phyloP scores from a whole-genome alignment of 192 early-diverging fungal species.

The Coemansia sp. region DNA sequence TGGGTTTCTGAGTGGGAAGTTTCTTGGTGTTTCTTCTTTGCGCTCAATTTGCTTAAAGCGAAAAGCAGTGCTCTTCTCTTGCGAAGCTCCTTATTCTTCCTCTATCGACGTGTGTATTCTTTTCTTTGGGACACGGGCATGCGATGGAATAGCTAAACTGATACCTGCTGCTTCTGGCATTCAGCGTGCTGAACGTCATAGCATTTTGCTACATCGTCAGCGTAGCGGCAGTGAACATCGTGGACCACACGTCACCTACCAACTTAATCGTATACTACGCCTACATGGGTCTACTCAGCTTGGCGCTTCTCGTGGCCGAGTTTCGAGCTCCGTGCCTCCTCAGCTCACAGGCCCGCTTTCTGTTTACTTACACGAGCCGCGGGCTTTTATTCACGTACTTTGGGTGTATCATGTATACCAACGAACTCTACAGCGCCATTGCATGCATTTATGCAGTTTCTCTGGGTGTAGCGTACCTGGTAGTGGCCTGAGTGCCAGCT shows the following conservation, averaged over 20 bases:
- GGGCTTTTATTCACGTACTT: slow-evolving; percentile 61
- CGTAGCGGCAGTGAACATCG: slow-evolving; percentile 44
- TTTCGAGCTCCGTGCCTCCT: slow-evolving; percentile 46
- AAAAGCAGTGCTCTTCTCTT: no score
- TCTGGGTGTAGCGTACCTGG: slow-evolving; percentile 55
- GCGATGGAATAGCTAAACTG: slow-evolving; percentile 47
- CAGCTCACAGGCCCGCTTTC: slow-evolving; percentile 52
- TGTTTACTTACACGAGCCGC: slow-evolving; percentile 58
- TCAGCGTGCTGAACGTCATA: slow-evolving; percentile 48
- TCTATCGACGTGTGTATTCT: neutral
- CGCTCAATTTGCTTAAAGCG: no score
- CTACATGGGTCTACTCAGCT: slow-evolving; percentile 49
- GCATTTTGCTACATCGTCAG: slow-evolving; percentile 43
- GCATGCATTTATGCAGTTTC: slow-evolving; percentile 51
- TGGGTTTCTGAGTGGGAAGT: no score
- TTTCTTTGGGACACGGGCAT: slow-evolving; percentile 4
- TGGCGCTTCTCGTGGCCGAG: slow-evolving; percentile 55
- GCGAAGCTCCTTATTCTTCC: neutral
- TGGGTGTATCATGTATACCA: slow-evolving; percentile 57
- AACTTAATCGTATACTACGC: slow-evolving; percentile 55
- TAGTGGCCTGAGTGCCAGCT: slow-evolving; percentile 54
- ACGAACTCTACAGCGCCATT: slow-evolving; percentile 47
- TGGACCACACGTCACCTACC: slow-evolving; percentile 37
- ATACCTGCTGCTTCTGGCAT: slow-evolving; percentile 43
- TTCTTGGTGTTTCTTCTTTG: no score